Conservation (phyloP, 768 basidiomycete genomes). For the Dacryopinax primogenitus region DNA sequence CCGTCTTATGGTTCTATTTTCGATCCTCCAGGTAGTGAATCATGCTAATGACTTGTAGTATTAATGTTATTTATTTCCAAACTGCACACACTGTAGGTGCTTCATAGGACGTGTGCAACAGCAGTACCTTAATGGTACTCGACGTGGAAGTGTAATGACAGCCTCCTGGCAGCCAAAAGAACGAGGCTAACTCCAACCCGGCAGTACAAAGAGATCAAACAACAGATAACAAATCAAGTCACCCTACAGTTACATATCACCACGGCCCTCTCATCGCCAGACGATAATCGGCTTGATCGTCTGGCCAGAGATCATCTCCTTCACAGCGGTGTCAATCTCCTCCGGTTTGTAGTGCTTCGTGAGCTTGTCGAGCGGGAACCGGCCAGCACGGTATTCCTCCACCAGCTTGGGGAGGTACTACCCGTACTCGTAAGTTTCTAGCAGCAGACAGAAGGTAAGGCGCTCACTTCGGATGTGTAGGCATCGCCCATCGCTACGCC, state of each 20-base stretch:
- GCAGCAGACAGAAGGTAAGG: not conserved
- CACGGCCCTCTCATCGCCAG: not conserved
- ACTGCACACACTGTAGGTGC: not conserved
- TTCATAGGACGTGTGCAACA: no score
- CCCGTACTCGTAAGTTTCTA: not conserved
- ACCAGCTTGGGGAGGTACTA: constrained; percentile 19
- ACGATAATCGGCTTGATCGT: constrained; percentile 22
- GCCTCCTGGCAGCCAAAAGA: no score
- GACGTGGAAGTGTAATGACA: no score
- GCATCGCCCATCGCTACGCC: not conserved
- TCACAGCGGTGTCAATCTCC: constrained; percentile 19
- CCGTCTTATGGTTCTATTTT: no score
- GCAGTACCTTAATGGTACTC: no score
- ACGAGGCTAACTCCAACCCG: no score
- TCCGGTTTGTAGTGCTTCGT: constrained; percentile 19
- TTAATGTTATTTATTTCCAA: not conserved
- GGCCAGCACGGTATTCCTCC: constrained; percentile 19
- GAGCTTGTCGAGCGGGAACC: constrained; percentile 23
- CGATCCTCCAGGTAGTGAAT: no score
- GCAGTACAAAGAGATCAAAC: no score
- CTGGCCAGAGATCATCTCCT: constrained; percentile 18
- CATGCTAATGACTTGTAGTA: not conserved
- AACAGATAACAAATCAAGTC: no score
- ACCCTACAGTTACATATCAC: not conserved
- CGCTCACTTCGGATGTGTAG: not conserved